Conservation (phyloP, 441 rosid species). For the Erodium chrysanthum region DNA sequence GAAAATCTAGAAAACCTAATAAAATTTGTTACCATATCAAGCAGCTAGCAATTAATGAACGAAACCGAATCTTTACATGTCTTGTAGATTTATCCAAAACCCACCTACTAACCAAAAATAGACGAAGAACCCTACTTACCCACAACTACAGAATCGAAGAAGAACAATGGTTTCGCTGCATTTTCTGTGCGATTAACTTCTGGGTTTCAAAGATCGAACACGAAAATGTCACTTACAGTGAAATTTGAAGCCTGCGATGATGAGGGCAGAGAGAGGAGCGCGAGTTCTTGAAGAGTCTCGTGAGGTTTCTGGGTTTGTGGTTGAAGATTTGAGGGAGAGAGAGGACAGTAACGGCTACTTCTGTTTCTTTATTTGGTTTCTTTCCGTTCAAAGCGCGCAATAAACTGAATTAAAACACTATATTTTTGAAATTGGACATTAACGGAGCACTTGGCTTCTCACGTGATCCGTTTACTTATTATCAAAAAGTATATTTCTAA, state of each 20-base stretch:
- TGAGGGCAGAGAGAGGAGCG: neutral
- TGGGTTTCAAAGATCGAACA: neutral
- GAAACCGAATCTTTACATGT: neutral
- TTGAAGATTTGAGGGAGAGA: neutral
- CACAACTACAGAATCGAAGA: too few species aligned
- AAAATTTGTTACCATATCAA: neutral
- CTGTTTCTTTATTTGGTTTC: neutral
- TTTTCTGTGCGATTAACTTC: too few species aligned
- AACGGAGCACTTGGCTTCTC: neutral
- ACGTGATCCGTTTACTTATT: neutral
- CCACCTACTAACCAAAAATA: too few species aligned
- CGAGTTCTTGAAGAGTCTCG: constrained; percentile 18
- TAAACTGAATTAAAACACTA: neutral
- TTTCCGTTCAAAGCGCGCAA: constrained; percentile 2
- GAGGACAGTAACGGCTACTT: constrained; percentile 7
- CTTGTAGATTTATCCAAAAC: constrained; percentile 4
- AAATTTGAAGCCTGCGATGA: neutral
- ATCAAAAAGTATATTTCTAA: too few species aligned
- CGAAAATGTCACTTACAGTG: constrained; percentile 14
- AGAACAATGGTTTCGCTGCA: too few species aligned
- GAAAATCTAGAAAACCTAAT: neutral
- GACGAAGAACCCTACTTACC: too few species aligned
- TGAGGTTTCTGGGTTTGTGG: neutral
- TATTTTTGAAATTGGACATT: neutral
- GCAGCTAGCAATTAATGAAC: neutral